A percentile compares a stretch with the other conserved stretches of the same genome.
Evolutionary conservation across 2,329 filamentous ascomycete species (phyloP).

Genomic region (Ophiocordyceps camponoti-leonardi): DNA sequence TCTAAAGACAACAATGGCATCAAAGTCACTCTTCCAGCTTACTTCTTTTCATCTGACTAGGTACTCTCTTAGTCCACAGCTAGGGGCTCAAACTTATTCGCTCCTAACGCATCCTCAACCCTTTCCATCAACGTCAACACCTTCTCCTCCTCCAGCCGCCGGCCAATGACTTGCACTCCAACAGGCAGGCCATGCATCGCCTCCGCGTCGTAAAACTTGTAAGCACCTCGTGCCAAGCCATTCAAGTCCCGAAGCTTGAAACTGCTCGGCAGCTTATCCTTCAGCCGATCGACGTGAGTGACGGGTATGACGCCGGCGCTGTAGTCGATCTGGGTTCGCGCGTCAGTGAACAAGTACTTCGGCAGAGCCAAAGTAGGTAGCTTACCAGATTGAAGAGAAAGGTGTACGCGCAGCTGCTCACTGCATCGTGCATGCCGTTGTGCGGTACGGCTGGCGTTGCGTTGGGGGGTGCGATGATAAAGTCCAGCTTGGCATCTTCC

Average conservation of each 20-base stretch:
- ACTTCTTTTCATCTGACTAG: not conserved
- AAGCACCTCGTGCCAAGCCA: constrained; percentile 65
- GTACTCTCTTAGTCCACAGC: constrained; percentile 24
- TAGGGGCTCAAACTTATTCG: constrained; percentile 33
- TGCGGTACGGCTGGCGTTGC: constrained; percentile 81
- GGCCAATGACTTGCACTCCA: constrained; percentile 67
- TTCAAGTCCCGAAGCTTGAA: constrained; percentile 53
- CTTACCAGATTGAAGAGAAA: constrained; percentile 78
- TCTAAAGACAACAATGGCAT: too few species aligned
- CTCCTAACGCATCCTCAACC: constrained; percentile 56
- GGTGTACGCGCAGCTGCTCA: constrained; percentile 80
- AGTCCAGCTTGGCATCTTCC: constrained; percentile 55
- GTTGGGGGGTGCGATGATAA: constrained; percentile 71
- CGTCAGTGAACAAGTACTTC: not conserved
- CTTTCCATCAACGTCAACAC: constrained; percentile 65
- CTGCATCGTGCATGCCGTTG: constrained; percentile 68
- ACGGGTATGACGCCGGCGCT: constrained; percentile 68
- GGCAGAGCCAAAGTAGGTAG: constrained; percentile 1
- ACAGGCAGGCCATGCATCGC: constrained; percentile 82
- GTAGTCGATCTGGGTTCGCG: constrained; percentile 55
- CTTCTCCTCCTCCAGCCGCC: constrained; percentile 73
- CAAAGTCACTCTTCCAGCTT: not conserved
- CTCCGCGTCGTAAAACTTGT: constrained; percentile 66
- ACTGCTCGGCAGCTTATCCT: constrained; percentile 45
- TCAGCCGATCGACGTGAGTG: constrained; percentile 57